Conservation (phyloP, 371 early-diverging fungal genomes). For the Catenaria anguillulae region DNA sequence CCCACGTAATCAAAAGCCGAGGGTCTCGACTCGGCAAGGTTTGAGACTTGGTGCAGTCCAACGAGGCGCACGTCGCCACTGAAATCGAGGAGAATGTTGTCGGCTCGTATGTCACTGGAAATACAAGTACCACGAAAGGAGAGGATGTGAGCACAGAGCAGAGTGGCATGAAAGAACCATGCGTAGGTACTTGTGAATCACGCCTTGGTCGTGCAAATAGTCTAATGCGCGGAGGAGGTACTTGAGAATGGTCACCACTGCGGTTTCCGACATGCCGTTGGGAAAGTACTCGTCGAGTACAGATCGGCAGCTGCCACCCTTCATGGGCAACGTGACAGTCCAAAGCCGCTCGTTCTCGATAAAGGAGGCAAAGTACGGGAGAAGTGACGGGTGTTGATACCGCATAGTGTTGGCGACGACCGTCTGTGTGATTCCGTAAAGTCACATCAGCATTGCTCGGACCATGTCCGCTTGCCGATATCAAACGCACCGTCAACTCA, state of each 20-base stretch:
- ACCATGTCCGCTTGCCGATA: background rate
- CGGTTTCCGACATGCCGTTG: slow-evolving; percentile 26
- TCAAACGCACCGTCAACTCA: slow-evolving; percentile 23
- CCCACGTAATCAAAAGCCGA: slow-evolving; percentile 31
- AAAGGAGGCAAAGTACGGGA: slow-evolving; percentile 31
- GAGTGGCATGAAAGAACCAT: background rate
- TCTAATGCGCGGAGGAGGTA: slow-evolving; percentile 28
- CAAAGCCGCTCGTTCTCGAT: slow-evolving; percentile 35
- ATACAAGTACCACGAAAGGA: background rate
- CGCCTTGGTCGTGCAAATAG: slow-evolving; percentile 33
- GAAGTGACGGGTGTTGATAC: slow-evolving; percentile 26
- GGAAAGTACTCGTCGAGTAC: slow-evolving; percentile 29
- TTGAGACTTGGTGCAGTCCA: slow-evolving; percentile 27
- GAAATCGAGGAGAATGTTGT: slow-evolving; percentile 28
- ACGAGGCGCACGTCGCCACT: slow-evolving; percentile 30
- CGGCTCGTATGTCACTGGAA: slow-evolving; percentile 31
- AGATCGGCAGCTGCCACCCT: slow-evolving; percentile 20
- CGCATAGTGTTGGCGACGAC: slow-evolving; percentile 24
- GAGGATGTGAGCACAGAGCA: background rate
- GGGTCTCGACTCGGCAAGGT: slow-evolving; percentile 3
- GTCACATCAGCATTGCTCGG: too few relatives aligned
- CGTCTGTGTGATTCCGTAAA: slow-evolving; percentile 11
- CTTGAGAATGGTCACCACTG: slow-evolving; percentile 29
- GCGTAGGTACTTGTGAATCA: slow-evolving; percentile 41
- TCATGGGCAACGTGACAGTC: slow-evolving; percentile 32